Conservation (phyloP, 2,329 filamentous ascomycete species). For the Aspergillus candidus region DNA sequence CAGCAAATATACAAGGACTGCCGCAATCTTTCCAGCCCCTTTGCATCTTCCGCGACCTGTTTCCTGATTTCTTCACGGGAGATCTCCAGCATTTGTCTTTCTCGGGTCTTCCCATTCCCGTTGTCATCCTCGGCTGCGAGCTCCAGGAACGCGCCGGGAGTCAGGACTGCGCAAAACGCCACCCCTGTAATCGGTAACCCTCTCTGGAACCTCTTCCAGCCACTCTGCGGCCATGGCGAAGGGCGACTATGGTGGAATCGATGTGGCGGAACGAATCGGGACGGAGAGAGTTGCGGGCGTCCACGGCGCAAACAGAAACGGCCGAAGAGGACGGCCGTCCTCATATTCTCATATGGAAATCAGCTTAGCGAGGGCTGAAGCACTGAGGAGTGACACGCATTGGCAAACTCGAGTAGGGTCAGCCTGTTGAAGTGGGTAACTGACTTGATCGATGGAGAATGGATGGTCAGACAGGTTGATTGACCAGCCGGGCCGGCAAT, state of each 20-base stretch:
- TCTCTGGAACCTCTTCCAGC: constrained; percentile 12
- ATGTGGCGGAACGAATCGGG: constrained; percentile 23
- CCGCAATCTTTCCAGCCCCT: constrained; percentile 52
- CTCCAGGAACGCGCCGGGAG: constrained; percentile 54
- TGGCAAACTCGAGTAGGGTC: no score
- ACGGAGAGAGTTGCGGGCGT: constrained; percentile 26
- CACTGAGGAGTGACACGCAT: constrained; percentile 4
- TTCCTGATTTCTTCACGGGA: constrained; percentile 73
- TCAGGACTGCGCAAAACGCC: constrained; percentile 43
- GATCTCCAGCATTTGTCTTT: constrained; percentile 78
- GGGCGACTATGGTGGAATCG: constrained; percentile 23
- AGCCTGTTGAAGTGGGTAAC: no score
- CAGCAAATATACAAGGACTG: constrained; percentile 60
- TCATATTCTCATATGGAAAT: constrained; percentile 40
- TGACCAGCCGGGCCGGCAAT: no score
- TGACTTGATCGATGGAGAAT: background rate
- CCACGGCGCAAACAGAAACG: constrained; percentile 45
- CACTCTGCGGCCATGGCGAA: constrained; percentile 21
- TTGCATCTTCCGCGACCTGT: constrained; percentile 56
- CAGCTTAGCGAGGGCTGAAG: constrained; percentile 3
- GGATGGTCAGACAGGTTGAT: background rate
- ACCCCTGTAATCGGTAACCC: constrained; percentile 22
- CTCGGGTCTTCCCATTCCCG: constrained; percentile 58
- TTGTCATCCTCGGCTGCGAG: constrained; percentile 47
- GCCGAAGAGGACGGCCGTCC: constrained; percentile 43